Evolutionary conservation across 1,284 basidiomycete genomes (phyloP).

Genomic region (Meripilus lineatus): DNA sequence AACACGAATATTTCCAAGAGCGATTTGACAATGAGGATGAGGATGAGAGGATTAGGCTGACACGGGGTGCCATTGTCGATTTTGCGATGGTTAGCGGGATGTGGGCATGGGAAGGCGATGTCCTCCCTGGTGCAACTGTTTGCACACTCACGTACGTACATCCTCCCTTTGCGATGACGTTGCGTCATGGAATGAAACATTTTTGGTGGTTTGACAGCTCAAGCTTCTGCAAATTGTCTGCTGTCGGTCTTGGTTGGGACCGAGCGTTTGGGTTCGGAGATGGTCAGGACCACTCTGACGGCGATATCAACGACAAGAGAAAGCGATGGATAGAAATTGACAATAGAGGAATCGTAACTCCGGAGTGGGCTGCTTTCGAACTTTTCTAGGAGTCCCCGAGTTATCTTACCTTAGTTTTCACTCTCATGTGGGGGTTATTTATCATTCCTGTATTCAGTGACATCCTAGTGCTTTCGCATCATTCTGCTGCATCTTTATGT

Average conservation of each 20-base stretch:
- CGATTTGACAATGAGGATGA: constrained; percentile 40
- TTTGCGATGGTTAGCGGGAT: constrained; percentile 56
- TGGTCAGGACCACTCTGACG: constrained; percentile 31
- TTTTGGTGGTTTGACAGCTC: constrained; percentile 37
- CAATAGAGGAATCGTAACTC: constrained; percentile 43
- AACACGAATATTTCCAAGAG: constrained; percentile 48
- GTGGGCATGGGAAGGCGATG: constrained; percentile 46
- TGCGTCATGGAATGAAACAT: constrained; percentile 4
- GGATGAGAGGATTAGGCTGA: constrained; percentile 41
- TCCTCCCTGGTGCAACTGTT: constrained; percentile 45
- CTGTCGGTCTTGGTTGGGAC: constrained; percentile 58
- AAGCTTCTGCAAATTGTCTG: constrained; percentile 53
- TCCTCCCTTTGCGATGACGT: background rate
- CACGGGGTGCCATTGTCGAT: constrained; percentile 62
- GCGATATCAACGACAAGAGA: constrained; percentile 37
- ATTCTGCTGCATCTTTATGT: no score
- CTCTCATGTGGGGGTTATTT: no score
- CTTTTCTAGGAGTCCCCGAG: no score
- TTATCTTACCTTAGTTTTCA: no score
- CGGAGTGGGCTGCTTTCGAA: constrained; percentile 54
- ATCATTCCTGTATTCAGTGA: no score
- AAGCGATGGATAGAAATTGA: constrained; percentile 62
- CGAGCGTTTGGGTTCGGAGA: constrained; percentile 51
- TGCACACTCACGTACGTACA: constrained; percentile 53
- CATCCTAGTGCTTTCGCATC: no score